phyloP scores from a whole-genome alignment of 1,284 basidiomycete genomes.

The Cronartium ribicola region DNA sequence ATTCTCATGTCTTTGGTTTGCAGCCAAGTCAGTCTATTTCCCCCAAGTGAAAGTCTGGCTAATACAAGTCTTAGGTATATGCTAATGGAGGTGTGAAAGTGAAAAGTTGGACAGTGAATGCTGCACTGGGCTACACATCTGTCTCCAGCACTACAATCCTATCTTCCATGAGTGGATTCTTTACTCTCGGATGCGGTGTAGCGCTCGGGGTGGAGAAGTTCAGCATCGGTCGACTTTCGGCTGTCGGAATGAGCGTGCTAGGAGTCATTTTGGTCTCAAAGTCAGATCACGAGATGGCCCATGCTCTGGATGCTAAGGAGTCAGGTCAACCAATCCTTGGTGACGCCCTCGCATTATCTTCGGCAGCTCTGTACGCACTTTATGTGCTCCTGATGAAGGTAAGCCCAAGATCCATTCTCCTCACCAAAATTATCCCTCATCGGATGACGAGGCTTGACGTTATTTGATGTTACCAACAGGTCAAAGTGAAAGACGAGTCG shows the following conservation, averaged over 20 bases:
- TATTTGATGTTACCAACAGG: slow-evolving; percentile 50
- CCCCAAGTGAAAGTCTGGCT: background rate
- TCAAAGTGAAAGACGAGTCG: slow-evolving; percentile 61
- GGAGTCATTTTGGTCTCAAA: slow-evolving; percentile 39
- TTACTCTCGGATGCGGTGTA: slow-evolving; percentile 82
- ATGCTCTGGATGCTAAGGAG: background rate
- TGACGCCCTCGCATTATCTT: slow-evolving; percentile 72
- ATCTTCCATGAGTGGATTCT: slow-evolving; percentile 83
- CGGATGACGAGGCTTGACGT: background rate
- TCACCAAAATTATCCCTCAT: background rate
- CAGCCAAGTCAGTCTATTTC: slow-evolving; percentile 62
- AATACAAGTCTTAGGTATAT: background rate
- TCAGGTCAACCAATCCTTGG: slow-evolving; percentile 53
- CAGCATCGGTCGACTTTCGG: slow-evolving; percentile 68
- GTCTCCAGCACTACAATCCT: slow-evolving; percentile 86
- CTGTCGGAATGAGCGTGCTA: slow-evolving; percentile 58
- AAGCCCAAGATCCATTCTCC: background rate
- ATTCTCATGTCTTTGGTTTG: slow-evolving; percentile 68
- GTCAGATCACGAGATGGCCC: slow-evolving; percentile 14
- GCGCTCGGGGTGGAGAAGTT: slow-evolving; percentile 76
- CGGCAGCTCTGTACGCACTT: slow-evolving; percentile 79
- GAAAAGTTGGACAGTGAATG: slow-evolving; percentile 68
- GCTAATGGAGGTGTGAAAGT: background rate
- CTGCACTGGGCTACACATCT: slow-evolving; percentile 73
- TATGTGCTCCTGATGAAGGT: slow-evolving; percentile 87